A percentile compares a stretch with the other conserved stretches of the same genome.
phyloP scores from a whole-genome alignment of 345 rosid genomes.

The Brassica cretica region DNA sequence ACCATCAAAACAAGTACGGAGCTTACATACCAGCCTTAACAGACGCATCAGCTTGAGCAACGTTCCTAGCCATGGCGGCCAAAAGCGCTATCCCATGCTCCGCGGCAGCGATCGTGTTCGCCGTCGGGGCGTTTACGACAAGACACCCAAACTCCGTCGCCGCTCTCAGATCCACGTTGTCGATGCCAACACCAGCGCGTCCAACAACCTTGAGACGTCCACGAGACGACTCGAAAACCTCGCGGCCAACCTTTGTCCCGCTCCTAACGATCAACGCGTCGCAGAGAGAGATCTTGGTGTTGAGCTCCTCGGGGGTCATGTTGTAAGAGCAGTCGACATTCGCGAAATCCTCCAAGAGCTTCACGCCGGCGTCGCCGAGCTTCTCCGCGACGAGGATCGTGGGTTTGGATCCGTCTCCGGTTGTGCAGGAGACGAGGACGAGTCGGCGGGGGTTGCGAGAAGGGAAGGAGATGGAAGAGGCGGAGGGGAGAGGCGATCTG shows the following conservation, averaged over 20 bases:
- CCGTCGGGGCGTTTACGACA: constrained; percentile 92
- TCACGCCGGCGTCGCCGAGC: constrained; percentile 75
- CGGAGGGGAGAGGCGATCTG: constrained; percentile 43
- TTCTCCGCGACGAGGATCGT: constrained; percentile 84
- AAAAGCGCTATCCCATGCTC: constrained; percentile 92
- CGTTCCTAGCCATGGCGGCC: constrained; percentile 86
- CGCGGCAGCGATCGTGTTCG: constrained; percentile 90
- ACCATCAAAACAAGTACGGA: neutral
- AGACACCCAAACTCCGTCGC: constrained; percentile 90
- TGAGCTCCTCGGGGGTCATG: constrained; percentile 80
- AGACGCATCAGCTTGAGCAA: constrained; percentile 86
- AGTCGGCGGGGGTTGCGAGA: constrained; percentile 23
- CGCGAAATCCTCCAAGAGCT: constrained; percentile 58
- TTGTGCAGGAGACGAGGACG: constrained; percentile 39
- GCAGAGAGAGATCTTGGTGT: constrained; percentile 87
- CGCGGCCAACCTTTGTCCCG: constrained; percentile 76
- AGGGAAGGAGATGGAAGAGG: constrained; percentile 42
- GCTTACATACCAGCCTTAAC: constrained; percentile 76
- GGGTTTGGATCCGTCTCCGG: constrained; percentile 56
- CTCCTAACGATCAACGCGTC: constrained; percentile 87
- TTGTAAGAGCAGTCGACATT: constrained; percentile 83
- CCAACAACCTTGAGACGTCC: constrained; percentile 92
- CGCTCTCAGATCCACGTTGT: constrained; percentile 88
- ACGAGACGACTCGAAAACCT: constrained; percentile 74
- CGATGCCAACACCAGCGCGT: constrained; percentile 92